A percentile compares a stretch with the other conserved stretches of the same genome.
These are phyloP conservation scores for Globisporangium okanoganense DNA, from an alignment of 352 stramenopile species.

Conservation along the genomic window DNA sequence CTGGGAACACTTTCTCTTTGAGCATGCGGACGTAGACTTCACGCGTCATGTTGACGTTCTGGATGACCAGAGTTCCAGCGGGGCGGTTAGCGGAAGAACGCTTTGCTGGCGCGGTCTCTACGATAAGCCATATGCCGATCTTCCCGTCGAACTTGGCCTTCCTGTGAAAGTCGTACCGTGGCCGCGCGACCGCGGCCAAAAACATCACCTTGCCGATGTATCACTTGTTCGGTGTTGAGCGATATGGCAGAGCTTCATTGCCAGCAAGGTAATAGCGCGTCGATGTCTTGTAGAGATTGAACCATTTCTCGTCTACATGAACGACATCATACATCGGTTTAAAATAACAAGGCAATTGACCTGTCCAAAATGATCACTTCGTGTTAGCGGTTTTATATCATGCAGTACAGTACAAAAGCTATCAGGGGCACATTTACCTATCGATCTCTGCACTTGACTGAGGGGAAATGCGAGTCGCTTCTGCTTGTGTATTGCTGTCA, in stretches of 20 bases:
- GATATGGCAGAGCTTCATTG: not conserved
- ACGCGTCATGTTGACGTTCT: not conserved
- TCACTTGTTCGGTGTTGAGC: not conserved
- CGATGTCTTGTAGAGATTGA: not conserved
- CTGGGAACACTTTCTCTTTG: not conserved
- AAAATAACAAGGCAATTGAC: not conserved
- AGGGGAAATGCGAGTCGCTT: too few species aligned
- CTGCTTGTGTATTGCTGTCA: too few species aligned
- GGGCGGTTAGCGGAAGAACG: not conserved
- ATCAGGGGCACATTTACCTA: too few species aligned
- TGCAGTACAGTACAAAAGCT: too few species aligned
- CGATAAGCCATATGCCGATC: not conserved
- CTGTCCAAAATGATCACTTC: not conserved
- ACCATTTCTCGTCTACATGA: not conserved
- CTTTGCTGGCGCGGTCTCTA: not conserved
- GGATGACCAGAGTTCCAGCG: not conserved
- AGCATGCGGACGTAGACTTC: not conserved
- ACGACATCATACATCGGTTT: not conserved
- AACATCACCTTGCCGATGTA: slow-evolving; percentile 7
- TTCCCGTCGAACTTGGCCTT: slow-evolving; percentile 1
- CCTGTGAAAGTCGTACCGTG: not conserved
- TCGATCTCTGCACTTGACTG: too few species aligned
- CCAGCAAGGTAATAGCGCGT: not conserved
- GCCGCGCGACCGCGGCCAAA: slow-evolving; percentile 2
- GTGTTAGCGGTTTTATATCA: not conserved